Evolutionary conservation across 257 asterid species (phyloP).

Genomic region (Salvia miltiorrhiza): DNA sequence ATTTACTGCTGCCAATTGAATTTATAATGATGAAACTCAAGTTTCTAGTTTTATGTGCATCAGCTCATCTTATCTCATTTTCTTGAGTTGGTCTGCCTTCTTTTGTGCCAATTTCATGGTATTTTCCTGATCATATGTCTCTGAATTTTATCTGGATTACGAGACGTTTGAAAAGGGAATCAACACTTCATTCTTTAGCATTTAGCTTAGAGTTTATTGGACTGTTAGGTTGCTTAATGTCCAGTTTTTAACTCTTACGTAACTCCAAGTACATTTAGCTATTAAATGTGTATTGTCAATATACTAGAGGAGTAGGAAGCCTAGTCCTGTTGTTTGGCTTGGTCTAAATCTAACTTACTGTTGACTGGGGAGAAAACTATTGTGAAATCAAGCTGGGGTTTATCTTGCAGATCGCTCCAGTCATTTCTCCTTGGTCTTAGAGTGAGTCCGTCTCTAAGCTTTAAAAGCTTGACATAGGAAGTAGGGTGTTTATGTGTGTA

Average conservation of each 20-base stretch:
- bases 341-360: background rate
- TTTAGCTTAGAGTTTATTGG: slow-evolving; percentile 4
- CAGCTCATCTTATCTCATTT: background rate
- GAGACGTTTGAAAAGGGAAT: background rate
- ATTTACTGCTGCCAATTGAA: slow-evolving; percentile 2
- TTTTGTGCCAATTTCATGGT: background rate
- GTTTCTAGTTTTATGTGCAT: slow-evolving; percentile 10
- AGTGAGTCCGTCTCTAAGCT: background rate
- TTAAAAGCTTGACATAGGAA: background rate
- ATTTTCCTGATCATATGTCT: background rate
- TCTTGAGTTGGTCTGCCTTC: slow-evolving; percentile 2
- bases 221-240: slow-evolving; percentile 10
- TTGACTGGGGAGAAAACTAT: slow-evolving; percentile 17
- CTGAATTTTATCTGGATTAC: background rate
- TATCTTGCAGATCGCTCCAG: slow-evolving; percentile 8
- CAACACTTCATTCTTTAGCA: background rate
- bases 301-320: background rate
- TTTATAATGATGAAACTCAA: background rate
- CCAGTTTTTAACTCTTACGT: slow-evolving; percentile 10
- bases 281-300: background rate
- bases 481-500: slow-evolving; percentile 6
- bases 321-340: background rate
- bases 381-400: slow-evolving; percentile 13
- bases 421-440: background rate
- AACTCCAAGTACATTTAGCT: background rate